A percentile compares a stretch with the other conserved stretches of the same genome.
phyloP scores from a whole-genome alignment of 2,329 filamentous ascomycete genomes.

The Fusarium begoniae region DNA sequence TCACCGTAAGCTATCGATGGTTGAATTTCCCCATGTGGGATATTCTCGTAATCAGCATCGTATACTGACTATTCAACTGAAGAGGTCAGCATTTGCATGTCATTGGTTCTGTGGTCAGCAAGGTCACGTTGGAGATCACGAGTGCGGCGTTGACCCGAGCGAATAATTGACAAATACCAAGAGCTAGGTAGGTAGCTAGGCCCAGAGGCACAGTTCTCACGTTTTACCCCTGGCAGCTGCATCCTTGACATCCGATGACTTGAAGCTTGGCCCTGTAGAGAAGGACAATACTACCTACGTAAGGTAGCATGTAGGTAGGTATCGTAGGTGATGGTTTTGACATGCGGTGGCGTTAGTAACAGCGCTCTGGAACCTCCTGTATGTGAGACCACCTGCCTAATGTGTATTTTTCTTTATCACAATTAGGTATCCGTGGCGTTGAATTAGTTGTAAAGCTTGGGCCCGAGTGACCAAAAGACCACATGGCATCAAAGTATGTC shows the following conservation, averaged over 20 bases:
- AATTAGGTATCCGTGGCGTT: background rate
- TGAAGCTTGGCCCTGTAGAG: background rate
- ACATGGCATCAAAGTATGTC: background rate
- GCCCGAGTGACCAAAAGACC: background rate
- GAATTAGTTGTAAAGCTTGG: background rate
- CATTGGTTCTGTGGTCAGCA: conserved; percentile 1
- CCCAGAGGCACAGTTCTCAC: background rate
- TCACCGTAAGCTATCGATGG: background rate
- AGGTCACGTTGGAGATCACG: background rate
- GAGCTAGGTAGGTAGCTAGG: background rate
- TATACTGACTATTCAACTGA: background rate
- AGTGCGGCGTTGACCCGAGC: conserved; percentile 3
- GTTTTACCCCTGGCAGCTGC: conserved; percentile 12
- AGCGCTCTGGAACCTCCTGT: conserved; percentile 4
- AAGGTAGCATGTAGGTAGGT: background rate
- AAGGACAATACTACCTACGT: background rate
- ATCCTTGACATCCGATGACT: conserved; percentile 1
- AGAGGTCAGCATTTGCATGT: background rate
- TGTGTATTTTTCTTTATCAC: conserved; percentile 2
- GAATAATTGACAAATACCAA: conserved; percentile 9
- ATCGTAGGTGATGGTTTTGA: conserved; percentile 1
- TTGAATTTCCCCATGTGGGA: background rate
- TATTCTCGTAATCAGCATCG: background rate
- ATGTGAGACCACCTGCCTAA: conserved; percentile 22
- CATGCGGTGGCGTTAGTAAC: conserved; percentile 14